A percentile compares a stretch with the other conserved stretches of the same genome.
These are phyloP conservation scores for Penicillium maclennaniae DNA, from an alignment of 495 filamentous ascomycete species.

Conservation along the genomic window DNA sequence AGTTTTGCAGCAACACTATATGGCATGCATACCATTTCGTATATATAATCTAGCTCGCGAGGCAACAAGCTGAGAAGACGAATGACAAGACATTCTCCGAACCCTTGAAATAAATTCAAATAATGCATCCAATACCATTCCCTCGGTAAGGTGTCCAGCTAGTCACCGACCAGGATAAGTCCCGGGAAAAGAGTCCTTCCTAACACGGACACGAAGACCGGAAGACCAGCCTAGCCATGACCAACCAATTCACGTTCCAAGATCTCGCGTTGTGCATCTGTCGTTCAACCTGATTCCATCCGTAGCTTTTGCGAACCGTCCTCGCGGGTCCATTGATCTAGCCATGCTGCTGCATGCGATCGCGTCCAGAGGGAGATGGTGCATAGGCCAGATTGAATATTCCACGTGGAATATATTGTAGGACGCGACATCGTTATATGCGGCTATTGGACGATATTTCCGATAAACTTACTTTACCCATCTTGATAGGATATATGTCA, in stretches of 20 bases:
- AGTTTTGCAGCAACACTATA: not conserved
- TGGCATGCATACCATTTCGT: not conserved
- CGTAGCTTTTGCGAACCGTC: not conserved
- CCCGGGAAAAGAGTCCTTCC: conserved; percentile 7
- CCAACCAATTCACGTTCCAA: not conserved
- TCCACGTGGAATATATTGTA: not conserved
- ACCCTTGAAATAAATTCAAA: not conserved
- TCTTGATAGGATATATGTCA: not conserved
- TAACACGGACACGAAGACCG: not conserved
- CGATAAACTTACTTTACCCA: not conserved
- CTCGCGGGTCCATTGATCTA: not conserved
- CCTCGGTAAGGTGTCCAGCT: not conserved
- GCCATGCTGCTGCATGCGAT: not conserved
- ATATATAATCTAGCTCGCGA: not conserved
- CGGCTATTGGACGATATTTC: not conserved
- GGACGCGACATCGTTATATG: not conserved
- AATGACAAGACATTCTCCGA: not conserved
- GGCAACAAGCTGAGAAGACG: not conserved
- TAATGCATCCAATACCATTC: not conserved
- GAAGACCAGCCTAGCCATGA: not conserved
- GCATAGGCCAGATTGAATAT: not conserved
- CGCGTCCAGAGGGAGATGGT: not conserved
- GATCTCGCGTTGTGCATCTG: not conserved
- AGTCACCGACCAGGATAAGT: not conserved
- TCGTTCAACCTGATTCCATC: not conserved